Evolutionary conservation across 805 yeast genomes (phyloP), one percentile per base, ranked within the genome.

Genomic region (Starmerella stigmatis): DNA sequence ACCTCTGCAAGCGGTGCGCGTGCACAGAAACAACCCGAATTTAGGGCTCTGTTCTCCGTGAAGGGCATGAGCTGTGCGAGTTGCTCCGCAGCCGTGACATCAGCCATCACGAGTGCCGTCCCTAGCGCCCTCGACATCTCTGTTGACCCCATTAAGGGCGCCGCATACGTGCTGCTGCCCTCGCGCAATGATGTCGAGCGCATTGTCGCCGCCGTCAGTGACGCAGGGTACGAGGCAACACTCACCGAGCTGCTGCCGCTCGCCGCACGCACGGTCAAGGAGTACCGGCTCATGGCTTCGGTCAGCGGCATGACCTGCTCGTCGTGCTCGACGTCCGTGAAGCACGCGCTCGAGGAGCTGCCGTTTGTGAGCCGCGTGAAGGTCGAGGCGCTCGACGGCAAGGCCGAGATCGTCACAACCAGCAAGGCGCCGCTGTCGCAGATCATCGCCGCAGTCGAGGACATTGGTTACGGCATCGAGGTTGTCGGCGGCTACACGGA

Each of bases 291-390:
- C 8, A 64, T 69, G 10, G 86, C 85, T 0, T 63, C 76, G 0
- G 75, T 82, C 35, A 82, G 80, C 10, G 89, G 88, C 3, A 80
- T 81, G 60, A 76, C 86, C 0, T 82, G 89, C 62, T 77, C 82
- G 7, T 75, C 85, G 0, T 79, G 92, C 60, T 76, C 76, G 1
- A 69, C 69, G 32, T 66, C 88, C 0, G 73, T 83, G 10, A 62
- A 67, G 9, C 61, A 67, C 8, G 26, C 74, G 66, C 21, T 58
- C 58, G 27, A 70, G 17, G 45, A 66, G 4, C 56, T 79, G 31
- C 71, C 74, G 2, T 78, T 73, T 58, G 73, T 81, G 3, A 60
- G 69, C 16, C 75, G 72, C 15, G 67, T 70, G 27, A 73, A 74
- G 8, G 69, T 81, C 33, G 76, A 75, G 48, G 67, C 73, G 1